These are phyloP conservation scores for Candida fluviatilis DNA, from an alignment of 805 yeast species.

Conservation along the genomic window DNA sequence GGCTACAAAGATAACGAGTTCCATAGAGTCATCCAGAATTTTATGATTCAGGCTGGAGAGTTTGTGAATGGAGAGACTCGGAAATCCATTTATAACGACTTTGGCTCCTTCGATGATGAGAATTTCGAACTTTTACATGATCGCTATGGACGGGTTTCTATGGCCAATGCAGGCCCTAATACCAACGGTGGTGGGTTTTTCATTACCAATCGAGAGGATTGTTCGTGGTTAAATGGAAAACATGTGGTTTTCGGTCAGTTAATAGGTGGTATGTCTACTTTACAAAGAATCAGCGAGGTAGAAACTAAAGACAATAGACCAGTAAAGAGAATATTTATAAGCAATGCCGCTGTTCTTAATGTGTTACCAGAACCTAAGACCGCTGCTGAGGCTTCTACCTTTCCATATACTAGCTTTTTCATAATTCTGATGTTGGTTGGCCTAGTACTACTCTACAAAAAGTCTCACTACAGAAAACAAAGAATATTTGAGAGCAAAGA, in stretches of 20 bases:
- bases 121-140: slow-evolving; percentile 67
- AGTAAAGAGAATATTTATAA: slow-evolving; percentile 12
- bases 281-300: slow-evolving; percentile 38
- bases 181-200: slow-evolving; percentile 48
- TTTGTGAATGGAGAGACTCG: slow-evolving; percentile 78
- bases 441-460: slow-evolving; percentile 8
- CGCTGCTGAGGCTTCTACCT: slow-evolving; percentile 2
- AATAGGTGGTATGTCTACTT: slow-evolving; percentile 76
- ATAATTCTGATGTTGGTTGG: slow-evolving; percentile 7
- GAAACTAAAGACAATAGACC: slow-evolving; percentile 15
- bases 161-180: slow-evolving; percentile 66
- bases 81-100: slow-evolving; percentile 53
- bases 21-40: slow-evolving; percentile 33
- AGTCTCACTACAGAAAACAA: slow-evolving; percentile 19
- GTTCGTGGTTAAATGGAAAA: slow-evolving; percentile 65
- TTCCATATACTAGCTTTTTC: background rate
- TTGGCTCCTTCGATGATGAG: slow-evolving; percentile 40
- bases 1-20: slow-evolving; percentile 71
- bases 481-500: slow-evolving; percentile 22
- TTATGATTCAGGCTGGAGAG: slow-evolving; percentile 40
- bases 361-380: slow-evolving; percentile 1
- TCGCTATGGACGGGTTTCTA: slow-evolving; percentile 75
- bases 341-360: slow-evolving; percentile 10
- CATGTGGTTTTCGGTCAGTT: slow-evolving; percentile 96
- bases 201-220: slow-evolving; percentile 26